Percentiles rank a stretch among this genome's conserved stretches.
Evolutionary conservation across 257 asterid genomes (phyloP).

Genomic region (Leptodermis oblonga): DNA sequence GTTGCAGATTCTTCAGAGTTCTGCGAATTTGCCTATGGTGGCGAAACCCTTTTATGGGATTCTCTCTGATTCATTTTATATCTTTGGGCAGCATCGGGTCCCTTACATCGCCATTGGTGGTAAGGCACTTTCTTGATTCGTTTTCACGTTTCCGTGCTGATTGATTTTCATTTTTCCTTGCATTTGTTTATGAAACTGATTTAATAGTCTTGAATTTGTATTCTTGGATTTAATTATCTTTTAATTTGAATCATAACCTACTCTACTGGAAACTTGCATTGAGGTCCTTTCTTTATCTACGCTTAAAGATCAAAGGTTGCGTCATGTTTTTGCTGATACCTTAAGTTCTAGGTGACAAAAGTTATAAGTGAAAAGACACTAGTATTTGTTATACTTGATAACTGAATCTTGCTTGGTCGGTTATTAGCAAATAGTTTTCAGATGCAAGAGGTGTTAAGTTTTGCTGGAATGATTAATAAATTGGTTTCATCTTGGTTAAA

Average conservation of each 20-base stretch:
- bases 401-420: neutral
- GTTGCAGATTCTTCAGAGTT: conserved; percentile 85
- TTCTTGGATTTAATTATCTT: neutral
- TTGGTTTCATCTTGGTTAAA: neutral
- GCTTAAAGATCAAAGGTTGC: neutral
- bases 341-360: neutral
- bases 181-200: neutral
- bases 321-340: neutral
- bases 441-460: too few relatives aligned
- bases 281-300: neutral
- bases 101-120: conserved; percentile 95
- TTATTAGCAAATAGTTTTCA: neutral
- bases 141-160: neutral
- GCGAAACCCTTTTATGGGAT: conserved; percentile 87
- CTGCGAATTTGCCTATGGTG: conserved; percentile 91
- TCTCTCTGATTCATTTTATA: conserved; percentile 76
- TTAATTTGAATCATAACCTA: neutral
- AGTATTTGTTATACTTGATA: neutral
- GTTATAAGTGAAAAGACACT: neutral
- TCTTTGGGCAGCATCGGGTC: conserved; percentile 86
- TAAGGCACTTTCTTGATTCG: conserved; percentile 4
- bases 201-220: neutral
- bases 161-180: neutral
- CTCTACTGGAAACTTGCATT: neutral
- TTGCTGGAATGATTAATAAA: neutral